Evolutionary conservation across 495 filamentous ascomycete genomes (phyloP).

Genomic region (Hypoxylon intermedium): DNA sequence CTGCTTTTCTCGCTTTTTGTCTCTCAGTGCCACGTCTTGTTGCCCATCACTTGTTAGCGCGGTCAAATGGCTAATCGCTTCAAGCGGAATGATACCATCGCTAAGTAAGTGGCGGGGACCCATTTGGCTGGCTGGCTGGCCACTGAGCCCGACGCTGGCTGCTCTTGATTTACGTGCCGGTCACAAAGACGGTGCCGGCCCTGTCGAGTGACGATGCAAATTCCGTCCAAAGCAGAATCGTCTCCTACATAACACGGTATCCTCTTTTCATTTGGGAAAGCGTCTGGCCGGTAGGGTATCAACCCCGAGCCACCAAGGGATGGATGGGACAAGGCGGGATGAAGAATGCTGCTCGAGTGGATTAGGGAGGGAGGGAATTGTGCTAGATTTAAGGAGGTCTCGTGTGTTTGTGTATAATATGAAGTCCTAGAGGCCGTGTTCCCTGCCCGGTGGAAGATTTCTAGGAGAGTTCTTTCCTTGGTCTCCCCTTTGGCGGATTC

Average conservation of each 20-base stretch:
- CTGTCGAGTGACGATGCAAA: constrained; percentile 27
- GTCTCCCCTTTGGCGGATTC: constrained; percentile 24
- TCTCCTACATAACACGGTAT: constrained; percentile 32
- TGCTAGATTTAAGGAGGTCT: constrained; percentile 5
- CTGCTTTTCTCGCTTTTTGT: constrained; percentile 24
- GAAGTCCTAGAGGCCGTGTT: constrained; percentile 28
- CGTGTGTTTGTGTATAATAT: constrained; percentile 39
- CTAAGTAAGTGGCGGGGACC: constrained; percentile 31
- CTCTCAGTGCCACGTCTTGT: constrained; percentile 33
- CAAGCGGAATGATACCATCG: constrained; percentile 35
- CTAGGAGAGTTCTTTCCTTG: constrained; percentile 31
- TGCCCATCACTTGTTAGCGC: constrained; percentile 18
- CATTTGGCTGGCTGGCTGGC: constrained; percentile 24
- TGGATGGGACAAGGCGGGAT: constrained; percentile 14
- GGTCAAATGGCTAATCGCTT: constrained; percentile 35
- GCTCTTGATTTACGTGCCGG: constrained; percentile 30
- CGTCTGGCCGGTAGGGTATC: constrained; percentile 32
- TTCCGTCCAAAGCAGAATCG: constrained; percentile 19
- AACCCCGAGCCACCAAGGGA: constrained; percentile 36
- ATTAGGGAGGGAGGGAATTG: constrained; percentile 3
- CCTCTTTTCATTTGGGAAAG: constrained; percentile 33
- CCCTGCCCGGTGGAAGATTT: constrained; percentile 26
- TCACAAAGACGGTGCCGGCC: constrained; percentile 24
- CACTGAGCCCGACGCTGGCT: constrained; percentile 20
- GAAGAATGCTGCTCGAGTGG: constrained; percentile 12